Evolutionary conservation across 2,329 filamentous ascomycete species (phyloP), one percentile per base, ranked within the genome.

Genomic region (Calcarisporium arbuscula): DNA sequence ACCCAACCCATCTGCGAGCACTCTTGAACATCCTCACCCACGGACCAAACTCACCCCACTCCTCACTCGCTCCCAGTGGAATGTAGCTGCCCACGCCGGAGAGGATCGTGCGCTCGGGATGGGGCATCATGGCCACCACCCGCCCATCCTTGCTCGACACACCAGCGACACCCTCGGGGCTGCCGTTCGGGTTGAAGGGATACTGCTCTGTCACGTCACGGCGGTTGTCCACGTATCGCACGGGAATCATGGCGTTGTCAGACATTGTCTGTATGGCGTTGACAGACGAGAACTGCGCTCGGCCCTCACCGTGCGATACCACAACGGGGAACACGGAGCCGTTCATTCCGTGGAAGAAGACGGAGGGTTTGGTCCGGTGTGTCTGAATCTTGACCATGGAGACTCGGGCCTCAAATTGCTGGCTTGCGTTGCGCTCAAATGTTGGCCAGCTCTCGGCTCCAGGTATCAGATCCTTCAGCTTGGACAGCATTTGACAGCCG

Each of bases 401-500:
- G 44, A 85, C 82, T 41, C 89, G 81, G 5, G 76, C 89, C 65
- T 95, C 89, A 61, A 95, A 95, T 62, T 95, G 89, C 57, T 90
- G 81, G 53, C 80, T 86, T 32, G 72, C 65, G 60, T 96, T 96
- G 40, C 83, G 72, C 39, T 90, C 82, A 60, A 95, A 95, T 17
- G 75, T 83, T 4, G 88, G 89, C 88, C 89, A 95, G 50, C 74
- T 64, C 45, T 75, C 67, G 1, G 88, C 78, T n/a, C 88, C 89
- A 1, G 88, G 89, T 43, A 95, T 94, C 34, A 95, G 68, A 40
- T 82, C 78, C 53, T 86, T 86, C 61, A 63, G 58, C 32, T 87
- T 79, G 6, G 83, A 84, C 26, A 96, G 68, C 77, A 96, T 94
- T 61, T 98, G 92, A 56, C 92, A 96, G 32, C 92, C 92, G 57